A percentile compares a stretch with the other conserved stretches of the same genome.
phyloP scores from a whole-genome alignment of 192 early-diverging fungal species.

The Linnemannia zychae region DNA sequence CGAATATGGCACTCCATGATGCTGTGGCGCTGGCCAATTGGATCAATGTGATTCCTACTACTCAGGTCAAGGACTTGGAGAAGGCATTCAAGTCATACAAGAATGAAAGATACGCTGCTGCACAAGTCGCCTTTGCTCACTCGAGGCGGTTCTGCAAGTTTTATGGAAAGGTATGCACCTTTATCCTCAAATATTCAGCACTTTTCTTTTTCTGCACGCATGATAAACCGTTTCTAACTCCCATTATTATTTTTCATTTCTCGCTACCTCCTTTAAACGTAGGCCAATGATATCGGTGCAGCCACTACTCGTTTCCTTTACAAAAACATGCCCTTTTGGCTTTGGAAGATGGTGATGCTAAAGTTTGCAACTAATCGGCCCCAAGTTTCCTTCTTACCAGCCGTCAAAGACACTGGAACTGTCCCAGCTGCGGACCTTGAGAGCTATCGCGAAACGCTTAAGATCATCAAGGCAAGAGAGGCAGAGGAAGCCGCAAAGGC shows the following conservation, averaged over 20 bases:
- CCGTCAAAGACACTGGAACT: slow-evolving; percentile 11
- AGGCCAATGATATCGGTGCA: background rate
- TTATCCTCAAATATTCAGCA: background rate
- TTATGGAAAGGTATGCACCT: background rate
- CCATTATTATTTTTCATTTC: background rate
- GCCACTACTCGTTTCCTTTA: background rate
- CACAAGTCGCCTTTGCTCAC: background rate
- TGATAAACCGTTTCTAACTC: background rate
- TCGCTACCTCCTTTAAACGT: background rate
- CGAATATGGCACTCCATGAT: slow-evolving; percentile 1
- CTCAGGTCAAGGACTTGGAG: background rate
- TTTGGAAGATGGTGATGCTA: background rate
- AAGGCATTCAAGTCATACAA: slow-evolving; percentile 1
- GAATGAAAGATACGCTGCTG: background rate
- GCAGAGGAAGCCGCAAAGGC: background rate
- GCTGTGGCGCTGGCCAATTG: slow-evolving; percentile 8
- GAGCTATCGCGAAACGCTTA: background rate
- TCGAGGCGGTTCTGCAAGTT: slow-evolving; percentile 2
- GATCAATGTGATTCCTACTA: background rate
- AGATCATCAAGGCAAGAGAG: background rate
- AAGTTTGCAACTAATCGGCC: background rate
- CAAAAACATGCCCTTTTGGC: slow-evolving; percentile 11
- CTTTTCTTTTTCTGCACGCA: background rate
- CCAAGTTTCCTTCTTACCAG: slow-evolving; percentile 10
- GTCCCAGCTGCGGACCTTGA: background rate